These are phyloP conservation scores for Yamadazyma triangularis DNA, from an alignment of 1,139 yeast species.

Conservation along the genomic window DNA sequence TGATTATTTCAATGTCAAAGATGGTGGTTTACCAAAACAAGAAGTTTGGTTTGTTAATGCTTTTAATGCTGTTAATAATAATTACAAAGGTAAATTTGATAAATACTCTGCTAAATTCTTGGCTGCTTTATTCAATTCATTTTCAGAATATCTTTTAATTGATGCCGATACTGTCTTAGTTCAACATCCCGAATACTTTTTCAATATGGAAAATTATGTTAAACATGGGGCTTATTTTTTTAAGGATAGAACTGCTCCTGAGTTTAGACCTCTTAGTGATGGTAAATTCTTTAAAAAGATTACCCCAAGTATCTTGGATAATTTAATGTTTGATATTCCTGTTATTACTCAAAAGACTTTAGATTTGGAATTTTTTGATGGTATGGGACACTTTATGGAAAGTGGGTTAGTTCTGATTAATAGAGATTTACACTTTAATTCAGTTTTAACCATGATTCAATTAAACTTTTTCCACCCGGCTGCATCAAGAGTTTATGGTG, in stretches of 20 bases:
- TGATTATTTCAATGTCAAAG: slow-evolving; percentile 16
- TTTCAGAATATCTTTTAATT: slow-evolving; percentile 28
- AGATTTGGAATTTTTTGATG: slow-evolving; percentile 21
- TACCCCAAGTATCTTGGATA: slow-evolving; percentile 26
- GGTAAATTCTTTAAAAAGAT: slow-evolving; percentile 21
- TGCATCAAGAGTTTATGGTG: slow-evolving; percentile 24
- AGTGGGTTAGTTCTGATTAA: slow-evolving; percentile 28
- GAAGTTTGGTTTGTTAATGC: slow-evolving; percentile 36
- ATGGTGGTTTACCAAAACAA: slow-evolving; percentile 28
- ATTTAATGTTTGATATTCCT: slow-evolving; percentile 28
- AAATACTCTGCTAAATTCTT: slow-evolving; percentile 27
- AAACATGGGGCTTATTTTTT: slow-evolving; percentile 29
- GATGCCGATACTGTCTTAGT: slow-evolving; percentile 33
- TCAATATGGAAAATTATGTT: slow-evolving; percentile 21
- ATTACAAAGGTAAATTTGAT: slow-evolving; percentile 21
- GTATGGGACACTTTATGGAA: slow-evolving; percentile 30
- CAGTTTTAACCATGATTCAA: slow-evolving; percentile 25
- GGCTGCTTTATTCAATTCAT: slow-evolving; percentile 32
- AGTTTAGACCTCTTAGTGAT: slow-evolving; percentile 23
- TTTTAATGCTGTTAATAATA: slow-evolving; percentile 20
- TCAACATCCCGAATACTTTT: slow-evolving; percentile 26
- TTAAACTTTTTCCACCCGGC: slow-evolving; percentile 24
- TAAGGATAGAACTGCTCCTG: slow-evolving; percentile 26
- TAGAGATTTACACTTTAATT: slow-evolving; percentile 23
- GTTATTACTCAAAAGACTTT: slow-evolving; percentile 20